Base-by-base conservation (phyloP, 2,329 filamentous ascomycete species). In the Monilinia polystroma region DNA sequence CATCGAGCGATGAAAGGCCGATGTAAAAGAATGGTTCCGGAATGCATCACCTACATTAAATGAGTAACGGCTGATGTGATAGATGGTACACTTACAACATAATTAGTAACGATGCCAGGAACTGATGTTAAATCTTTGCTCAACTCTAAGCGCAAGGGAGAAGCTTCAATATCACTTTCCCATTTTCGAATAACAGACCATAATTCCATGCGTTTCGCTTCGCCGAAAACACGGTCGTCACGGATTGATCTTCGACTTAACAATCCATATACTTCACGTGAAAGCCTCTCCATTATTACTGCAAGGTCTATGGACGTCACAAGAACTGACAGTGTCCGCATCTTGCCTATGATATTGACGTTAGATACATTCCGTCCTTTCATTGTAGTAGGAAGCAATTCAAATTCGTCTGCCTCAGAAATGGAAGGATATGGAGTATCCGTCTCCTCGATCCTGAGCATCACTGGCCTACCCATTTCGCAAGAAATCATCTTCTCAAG, bases 401-500 rank as follows among this genome's bases (percentile, higher is more conserved):
- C 74, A 62, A 74, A 76, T 47, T 76, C 74, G 51, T 76, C 74
- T 11, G 74, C 72, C 54, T 76, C 74, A 1, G 69, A 70, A 16
- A 69, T 68, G 0, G 73, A 75, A 7, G 74, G 74, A 63, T 71
- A 74, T 11, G 72, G 71, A 29, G 70, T 69, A 60, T 76, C 74
- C 16, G 71, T 66, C 53, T 76, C 74, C 56, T 76, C 74, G 0
- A 66, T 59, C 51, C 74, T 60, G 8, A 76, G 53, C 12, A 75
- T 43, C 23, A 75, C 64, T 12, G 74, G 74, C 35, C 72, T 68
- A 12, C 74, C 74, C 69, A 73, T 73, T 51, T 75, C 74, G 3
- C 63, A 65, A 4, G 74, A 72, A 38, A 75, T 67, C 72, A 76
- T 74, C 63, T 75, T 76, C n/a, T 76, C 74, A 1, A 75, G 68